A percentile compares a stretch with the other conserved stretches of the same genome.
These are phyloP conservation scores for Meyerozyma sp. DNA, from an alignment of 1,139 yeast genomes.

Conservation along the genomic window DNA sequence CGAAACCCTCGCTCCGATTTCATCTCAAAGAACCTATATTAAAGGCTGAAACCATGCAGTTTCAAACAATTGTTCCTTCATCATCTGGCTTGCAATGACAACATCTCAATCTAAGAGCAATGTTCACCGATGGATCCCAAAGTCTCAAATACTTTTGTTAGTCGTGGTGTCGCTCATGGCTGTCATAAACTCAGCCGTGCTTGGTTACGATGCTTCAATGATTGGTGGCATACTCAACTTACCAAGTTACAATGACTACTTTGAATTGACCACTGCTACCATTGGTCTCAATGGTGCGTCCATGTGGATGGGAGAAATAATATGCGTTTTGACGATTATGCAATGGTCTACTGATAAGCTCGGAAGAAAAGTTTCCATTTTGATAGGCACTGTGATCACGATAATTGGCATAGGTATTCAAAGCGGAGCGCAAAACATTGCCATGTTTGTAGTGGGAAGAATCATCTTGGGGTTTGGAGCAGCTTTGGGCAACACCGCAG, in stretches of 20 bases:
- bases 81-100: background rate
- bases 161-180: slow-evolving; percentile 7
- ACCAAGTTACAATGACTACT: slow-evolving; percentile 8
- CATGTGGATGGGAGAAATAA: slow-evolving; percentile 11
- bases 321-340: slow-evolving; percentile 6
- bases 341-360: slow-evolving; percentile 8
- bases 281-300: slow-evolving; percentile 12
- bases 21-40: background rate
- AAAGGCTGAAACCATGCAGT: background rate
- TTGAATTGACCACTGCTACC: slow-evolving; percentile 9
- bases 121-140: background rate
- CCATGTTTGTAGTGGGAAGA: slow-evolving; percentile 14
- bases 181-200: slow-evolving; percentile 8
- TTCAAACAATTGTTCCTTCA: background rate
- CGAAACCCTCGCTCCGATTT: background rate
- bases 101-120: background rate
- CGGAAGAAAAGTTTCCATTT: slow-evolving; percentile 12
- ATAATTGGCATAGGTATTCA: slow-evolving; percentile 12
- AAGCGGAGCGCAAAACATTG: slow-evolving; percentile 12
- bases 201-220: slow-evolving; percentile 12
- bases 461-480: slow-evolving; percentile 13
- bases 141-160: background rate
- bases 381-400: slow-evolving; percentile 7
- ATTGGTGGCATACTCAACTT: slow-evolving; percentile 11
- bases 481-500: slow-evolving; percentile 7